Base-by-base conservation (phyloP, 257 asterid genomes). In the Ehretia macrophylla region DNA sequence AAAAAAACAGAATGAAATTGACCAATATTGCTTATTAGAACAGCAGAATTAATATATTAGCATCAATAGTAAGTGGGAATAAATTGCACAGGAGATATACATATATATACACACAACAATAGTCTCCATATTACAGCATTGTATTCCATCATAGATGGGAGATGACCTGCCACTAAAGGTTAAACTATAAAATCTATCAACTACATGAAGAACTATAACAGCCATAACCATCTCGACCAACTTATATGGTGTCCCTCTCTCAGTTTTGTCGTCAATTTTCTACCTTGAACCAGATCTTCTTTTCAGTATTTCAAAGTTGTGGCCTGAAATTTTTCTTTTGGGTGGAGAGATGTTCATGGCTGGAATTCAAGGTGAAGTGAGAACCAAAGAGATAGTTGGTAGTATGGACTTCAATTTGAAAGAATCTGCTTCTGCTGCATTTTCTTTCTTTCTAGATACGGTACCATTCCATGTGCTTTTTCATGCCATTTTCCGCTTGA, bases 381-480 rank as follows among this genome's bases (percentile, higher is more conserved):
- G 60, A 60, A 39, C 63, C 22, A 70, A 52, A 69, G 76, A 65
- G 52, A 57, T 32, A 37, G 50, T 51, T 35, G 38, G 38, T 66
- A 45, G 55, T 44, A 65, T 55, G 58, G 77, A 64, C 55, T 51
- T 67, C 57, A 75, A 76, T 51, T 74, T 83, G 42, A 42, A 1
- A 11, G 81, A 82, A 60, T 74, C 74, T 63, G 80, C 79, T 72
- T 80, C 92, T 65, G 68, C 23, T 69, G 85, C 89, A 64, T 83
- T 91, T 80, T 77, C 84, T 53, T 53, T 67, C 44, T 88, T 77
- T 66, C 60, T 91, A 50, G 75, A 66, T 62, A 39, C 22, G 48
- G 85, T 77, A 64, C 95, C 96, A 47, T 88, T 88, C 69, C 69
- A 68, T 79, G 82, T 78, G 53, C 78, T 91, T 66, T 80, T 91